Evolutionary conservation across 1,139 yeast species (phyloP).

Genomic region (Geotrichum siamense): DNA sequence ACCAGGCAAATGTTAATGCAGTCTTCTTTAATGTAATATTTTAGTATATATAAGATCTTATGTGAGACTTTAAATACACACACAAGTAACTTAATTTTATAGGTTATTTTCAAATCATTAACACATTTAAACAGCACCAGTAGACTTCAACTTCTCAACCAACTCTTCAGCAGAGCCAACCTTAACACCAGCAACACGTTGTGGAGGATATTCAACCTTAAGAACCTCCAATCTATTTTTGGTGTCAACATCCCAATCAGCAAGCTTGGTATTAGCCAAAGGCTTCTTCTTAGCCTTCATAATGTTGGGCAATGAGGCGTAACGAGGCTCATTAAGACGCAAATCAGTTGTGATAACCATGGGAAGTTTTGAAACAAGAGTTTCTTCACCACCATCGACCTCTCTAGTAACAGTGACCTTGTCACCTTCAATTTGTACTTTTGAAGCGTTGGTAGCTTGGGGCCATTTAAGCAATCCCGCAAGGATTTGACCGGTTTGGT

Average conservation of each 20-base stretch:
- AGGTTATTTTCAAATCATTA: too few relatives aligned
- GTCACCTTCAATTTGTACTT: slow-evolving; percentile 59
- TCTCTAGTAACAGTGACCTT: slow-evolving; percentile 76
- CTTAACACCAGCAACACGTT: slow-evolving; percentile 72
- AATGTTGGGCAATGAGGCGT: slow-evolving; percentile 86
- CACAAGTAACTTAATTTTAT: too few relatives aligned
- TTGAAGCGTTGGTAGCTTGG: slow-evolving; percentile 93
- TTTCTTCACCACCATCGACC: slow-evolving; percentile 91
- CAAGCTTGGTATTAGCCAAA: slow-evolving; percentile 57
- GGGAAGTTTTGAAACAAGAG: slow-evolving; percentile 71
- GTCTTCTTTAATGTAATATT: too few relatives aligned
- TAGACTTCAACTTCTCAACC: slow-evolving; percentile 66
- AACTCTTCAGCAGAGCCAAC: slow-evolving; percentile 79
- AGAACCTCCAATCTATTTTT: slow-evolving; percentile 59
- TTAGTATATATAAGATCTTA: too few relatives aligned
- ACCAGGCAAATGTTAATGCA: too few relatives aligned
- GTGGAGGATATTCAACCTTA: slow-evolving; percentile 78
- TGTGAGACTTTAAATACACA: too few relatives aligned
- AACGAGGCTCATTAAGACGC: slow-evolving; percentile 89
- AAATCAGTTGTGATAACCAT: slow-evolving; percentile 85
- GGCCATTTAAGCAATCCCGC: slow-evolving; percentile 96
- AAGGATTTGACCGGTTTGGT: slow-evolving; percentile 96
- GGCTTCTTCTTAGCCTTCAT: slow-evolving; percentile 99
- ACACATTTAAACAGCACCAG: slow-evolving; percentile 33
- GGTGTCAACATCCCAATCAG: slow-evolving; percentile 65